A percentile compares a stretch with the other conserved stretches of the same genome.
Evolutionary conservation across 805 yeast genomes (phyloP).

Genomic region (Kodamaea leandrae): DNA sequence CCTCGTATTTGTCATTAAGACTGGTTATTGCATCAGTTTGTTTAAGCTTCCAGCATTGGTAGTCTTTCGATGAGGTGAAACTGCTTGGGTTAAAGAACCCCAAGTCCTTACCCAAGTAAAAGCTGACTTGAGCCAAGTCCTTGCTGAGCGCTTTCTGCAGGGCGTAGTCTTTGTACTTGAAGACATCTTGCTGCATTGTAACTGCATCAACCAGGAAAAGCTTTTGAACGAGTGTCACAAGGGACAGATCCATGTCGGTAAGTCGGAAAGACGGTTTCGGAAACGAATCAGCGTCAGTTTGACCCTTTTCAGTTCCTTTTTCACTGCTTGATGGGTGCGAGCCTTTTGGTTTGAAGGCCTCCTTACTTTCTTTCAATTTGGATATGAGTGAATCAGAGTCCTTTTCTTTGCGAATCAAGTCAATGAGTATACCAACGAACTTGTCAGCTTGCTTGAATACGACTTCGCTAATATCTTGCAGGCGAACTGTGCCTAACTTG

Average conservation of each 20-base stretch:
- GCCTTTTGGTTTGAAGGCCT: slow-evolving; percentile 29
- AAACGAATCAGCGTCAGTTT: slow-evolving; percentile 15
- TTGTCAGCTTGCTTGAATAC: slow-evolving; percentile 37
- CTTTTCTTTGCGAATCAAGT: slow-evolving; percentile 36
- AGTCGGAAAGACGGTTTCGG: slow-evolving; percentile 51
- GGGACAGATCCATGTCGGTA: slow-evolving; percentile 53
- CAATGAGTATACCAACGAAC: slow-evolving; percentile 38
- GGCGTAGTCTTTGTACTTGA: slow-evolving; percentile 38
- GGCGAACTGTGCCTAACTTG: slow-evolving; percentile 36
- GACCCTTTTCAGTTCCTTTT: neutral
- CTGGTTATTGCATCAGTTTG: slow-evolving; percentile 24
- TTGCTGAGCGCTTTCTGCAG: slow-evolving; percentile 39
- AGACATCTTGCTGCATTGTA: slow-evolving; percentile 55
- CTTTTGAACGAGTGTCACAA: slow-evolving; percentile 38
- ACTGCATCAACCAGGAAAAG: slow-evolving; percentile 50
- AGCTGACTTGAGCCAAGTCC: slow-evolving; percentile 33
- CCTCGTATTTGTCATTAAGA: slow-evolving; percentile 27
- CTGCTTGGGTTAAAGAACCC: slow-evolving; percentile 35
- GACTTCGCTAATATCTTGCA: slow-evolving; percentile 28
- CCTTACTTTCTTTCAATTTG: slow-evolving; percentile 45
- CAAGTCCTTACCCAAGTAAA: slow-evolving; percentile 36
- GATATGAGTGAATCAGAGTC: slow-evolving; percentile 36
- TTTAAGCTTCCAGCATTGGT: slow-evolving; percentile 33
- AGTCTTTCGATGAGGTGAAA: slow-evolving; percentile 24
- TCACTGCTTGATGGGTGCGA: neutral